These are phyloP conservation scores for Boletus pseudo-olivaceus DNA, from an alignment of 768 basidiomycete species.

Conservation along the genomic window DNA sequence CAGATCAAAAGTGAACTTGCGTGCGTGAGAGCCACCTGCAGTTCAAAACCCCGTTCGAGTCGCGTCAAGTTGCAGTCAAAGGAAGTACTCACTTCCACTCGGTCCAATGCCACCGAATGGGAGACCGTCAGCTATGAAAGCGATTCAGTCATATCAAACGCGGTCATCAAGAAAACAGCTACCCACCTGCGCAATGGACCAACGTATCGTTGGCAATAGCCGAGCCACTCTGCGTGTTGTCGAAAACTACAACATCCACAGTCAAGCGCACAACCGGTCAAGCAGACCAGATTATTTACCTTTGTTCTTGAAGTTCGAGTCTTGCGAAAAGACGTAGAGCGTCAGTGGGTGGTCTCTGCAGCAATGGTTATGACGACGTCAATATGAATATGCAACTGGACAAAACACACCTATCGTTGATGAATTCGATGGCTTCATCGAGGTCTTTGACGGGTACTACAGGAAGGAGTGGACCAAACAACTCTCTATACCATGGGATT, in stretches of 20 bases:
- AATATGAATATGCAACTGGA: not conserved
- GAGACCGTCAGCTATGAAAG: constrained; percentile 47
- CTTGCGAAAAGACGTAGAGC: constrained; percentile 72
- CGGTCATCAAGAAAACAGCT: not conserved
- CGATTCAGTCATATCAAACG: not conserved
- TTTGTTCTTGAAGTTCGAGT: constrained; percentile 55
- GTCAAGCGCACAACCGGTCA: not conserved
- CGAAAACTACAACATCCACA: constrained; percentile 45
- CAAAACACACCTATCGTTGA: constrained; percentile 51
- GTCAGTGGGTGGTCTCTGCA: constrained; percentile 68
- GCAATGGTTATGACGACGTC: not conserved
- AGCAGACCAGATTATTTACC: constrained; percentile 35
- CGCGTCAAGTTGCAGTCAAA: not conserved
- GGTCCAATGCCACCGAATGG: constrained; percentile 74
- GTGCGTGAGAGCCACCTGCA: constrained; percentile 65
- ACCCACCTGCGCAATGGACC: constrained; percentile 55
- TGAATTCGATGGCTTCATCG: constrained; percentile 67
- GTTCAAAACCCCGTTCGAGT: not conserved
- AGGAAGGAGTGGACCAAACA: constrained; percentile 81
- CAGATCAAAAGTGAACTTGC: constrained; percentile 70
- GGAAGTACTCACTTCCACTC: constrained; percentile 58
- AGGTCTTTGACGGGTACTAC: constrained; percentile 67
- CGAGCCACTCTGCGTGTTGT: constrained; percentile 68
- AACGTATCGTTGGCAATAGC: constrained; percentile 67
- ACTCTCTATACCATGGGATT: constrained; percentile 48